Conservation (phyloP, 1,284 basidiomycete species). For the Pseudozyma tsukubaensis region DNA sequence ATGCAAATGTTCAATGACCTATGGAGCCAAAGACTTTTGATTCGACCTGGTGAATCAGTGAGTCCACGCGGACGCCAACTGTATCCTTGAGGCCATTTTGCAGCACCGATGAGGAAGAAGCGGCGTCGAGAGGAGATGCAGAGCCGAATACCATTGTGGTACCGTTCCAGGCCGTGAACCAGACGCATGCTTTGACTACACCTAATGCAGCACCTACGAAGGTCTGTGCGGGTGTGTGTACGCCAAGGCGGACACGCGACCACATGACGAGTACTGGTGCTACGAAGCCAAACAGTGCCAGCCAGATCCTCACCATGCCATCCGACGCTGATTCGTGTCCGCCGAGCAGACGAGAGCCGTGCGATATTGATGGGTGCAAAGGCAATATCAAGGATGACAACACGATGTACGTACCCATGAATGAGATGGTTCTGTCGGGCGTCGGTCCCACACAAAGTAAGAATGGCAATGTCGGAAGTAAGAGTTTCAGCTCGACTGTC, state of each 20-base stretch:
- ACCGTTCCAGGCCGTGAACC: slow-evolving; percentile 51
- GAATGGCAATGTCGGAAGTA: neutral
- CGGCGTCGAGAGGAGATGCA: neutral
- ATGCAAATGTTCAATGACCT: neutral
- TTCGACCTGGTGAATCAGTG: slow-evolving; percentile 22
- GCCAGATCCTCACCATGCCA: slow-evolving; percentile 28
- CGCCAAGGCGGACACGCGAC: slow-evolving; percentile 50
- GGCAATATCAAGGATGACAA: slow-evolving; percentile 40
- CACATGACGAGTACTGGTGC: slow-evolving; percentile 50
- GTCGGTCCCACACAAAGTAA: neutral
- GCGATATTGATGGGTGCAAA: slow-evolving; percentile 32
- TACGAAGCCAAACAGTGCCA: slow-evolving; percentile 27
- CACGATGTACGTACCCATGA: slow-evolving; percentile 53
- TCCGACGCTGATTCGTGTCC: slow-evolving; percentile 11
- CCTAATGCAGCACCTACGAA: slow-evolving; percentile 43
- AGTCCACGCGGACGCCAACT: slow-evolving; percentile 21
- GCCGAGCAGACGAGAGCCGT: neutral
- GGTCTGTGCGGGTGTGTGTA: slow-evolving; percentile 46
- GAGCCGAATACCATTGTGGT: slow-evolving; percentile 12
- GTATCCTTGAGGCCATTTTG: slow-evolving; percentile 15
- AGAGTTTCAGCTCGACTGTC: neutral
- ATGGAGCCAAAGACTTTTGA: slow-evolving; percentile 5
- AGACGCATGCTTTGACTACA: slow-evolving; percentile 35
- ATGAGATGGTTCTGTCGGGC: slow-evolving; percentile 40
- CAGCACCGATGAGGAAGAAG: slow-evolving; percentile 4